Percentiles rank a stretch among this genome's conserved stretches.
These are phyloP conservation scores for Ceratocystis albifundus DNA, from an alignment of 2,329 filamentous ascomycete genomes.

Conservation along the genomic window DNA sequence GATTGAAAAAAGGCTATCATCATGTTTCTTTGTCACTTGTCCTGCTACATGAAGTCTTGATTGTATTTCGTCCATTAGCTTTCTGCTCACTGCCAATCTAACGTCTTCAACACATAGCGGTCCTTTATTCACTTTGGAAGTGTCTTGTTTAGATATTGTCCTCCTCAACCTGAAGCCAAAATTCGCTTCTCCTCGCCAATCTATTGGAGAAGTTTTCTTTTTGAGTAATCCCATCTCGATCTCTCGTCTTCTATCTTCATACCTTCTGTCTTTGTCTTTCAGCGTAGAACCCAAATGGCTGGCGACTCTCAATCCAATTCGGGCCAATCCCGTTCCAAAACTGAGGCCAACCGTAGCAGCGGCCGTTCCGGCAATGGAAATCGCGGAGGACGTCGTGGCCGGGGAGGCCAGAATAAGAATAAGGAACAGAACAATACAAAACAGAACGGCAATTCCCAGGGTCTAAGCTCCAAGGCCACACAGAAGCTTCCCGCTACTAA, in stretches of 20 bases:
- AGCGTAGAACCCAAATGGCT: constrained; percentile 12
- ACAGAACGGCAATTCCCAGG: not conserved
- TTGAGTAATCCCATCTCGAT: not conserved
- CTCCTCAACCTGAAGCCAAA: not conserved
- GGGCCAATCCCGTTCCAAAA: constrained; percentile 7
- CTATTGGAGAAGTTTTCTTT: not conserved
- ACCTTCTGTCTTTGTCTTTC: not conserved
- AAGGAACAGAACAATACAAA: constrained; percentile 5
- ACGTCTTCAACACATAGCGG: not conserved
- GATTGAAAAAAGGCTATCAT: not conserved
- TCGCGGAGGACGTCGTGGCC: constrained; percentile 10
- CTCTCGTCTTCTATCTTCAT: not conserved
- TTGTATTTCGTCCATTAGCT: not conserved
- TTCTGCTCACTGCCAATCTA: not conserved
- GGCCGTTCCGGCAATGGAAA: not conserved
- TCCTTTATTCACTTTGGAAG: not conserved
- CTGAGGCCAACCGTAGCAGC: constrained; percentile 6
- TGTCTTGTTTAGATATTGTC: not conserved
- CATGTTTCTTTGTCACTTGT: not conserved
- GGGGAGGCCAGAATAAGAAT: constrained; percentile 4
- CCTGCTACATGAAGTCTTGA: not conserved
- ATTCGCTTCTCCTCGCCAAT: not conserved
- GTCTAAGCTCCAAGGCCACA: not conserved
- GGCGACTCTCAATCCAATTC: constrained; percentile 14
- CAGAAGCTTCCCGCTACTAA: constrained; percentile 16